Evolutionary conservation across 2,329 filamentous ascomycete species (phyloP).

Genomic region (Geosmithia morbida): DNA sequence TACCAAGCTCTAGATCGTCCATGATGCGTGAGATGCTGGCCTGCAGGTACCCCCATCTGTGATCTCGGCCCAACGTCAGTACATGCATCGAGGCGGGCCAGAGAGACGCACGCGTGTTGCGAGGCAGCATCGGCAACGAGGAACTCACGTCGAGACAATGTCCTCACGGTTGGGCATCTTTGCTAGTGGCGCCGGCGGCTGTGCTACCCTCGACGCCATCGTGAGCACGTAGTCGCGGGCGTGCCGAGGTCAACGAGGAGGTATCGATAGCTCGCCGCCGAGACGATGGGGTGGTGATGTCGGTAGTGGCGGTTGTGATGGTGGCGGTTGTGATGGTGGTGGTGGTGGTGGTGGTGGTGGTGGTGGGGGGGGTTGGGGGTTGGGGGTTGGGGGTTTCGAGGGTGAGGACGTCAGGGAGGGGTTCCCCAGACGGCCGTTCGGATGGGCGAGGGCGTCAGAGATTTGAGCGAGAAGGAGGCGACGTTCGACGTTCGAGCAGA

Average conservation of each 20-base stretch:
- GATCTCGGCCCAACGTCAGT: slow-evolving; percentile 4
- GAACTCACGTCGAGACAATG: slow-evolving; percentile 32
- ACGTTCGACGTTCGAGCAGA: too few relatives aligned
- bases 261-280: background rate
- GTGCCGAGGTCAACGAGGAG: background rate
- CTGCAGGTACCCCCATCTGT: slow-evolving; percentile 81
- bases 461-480: too few relatives aligned
- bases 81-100: background rate
- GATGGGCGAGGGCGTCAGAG: too few relatives aligned
- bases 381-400: too few relatives aligned
- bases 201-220: slow-evolving; percentile 20
- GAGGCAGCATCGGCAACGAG: background rate
- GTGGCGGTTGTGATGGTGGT: too few relatives aligned
- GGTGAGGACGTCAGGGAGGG: too few relatives aligned
- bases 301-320: too few relatives aligned
- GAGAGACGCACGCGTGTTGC: background rate
- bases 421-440: too few relatives aligned
- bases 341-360: background rate
- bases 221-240: slow-evolving; percentile 1
- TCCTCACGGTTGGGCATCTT: slow-evolving; percentile 50
- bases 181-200: slow-evolving; percentile 17
- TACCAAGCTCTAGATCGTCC: slow-evolving; percentile 77
- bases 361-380: background rate
- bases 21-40: slow-evolving; percentile 85
- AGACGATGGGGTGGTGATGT: too few relatives aligned